Evolutionary conservation across 1,284 basidiomycete species (phyloP).

Genomic region (Thecaphora thlaspeos): DNA sequence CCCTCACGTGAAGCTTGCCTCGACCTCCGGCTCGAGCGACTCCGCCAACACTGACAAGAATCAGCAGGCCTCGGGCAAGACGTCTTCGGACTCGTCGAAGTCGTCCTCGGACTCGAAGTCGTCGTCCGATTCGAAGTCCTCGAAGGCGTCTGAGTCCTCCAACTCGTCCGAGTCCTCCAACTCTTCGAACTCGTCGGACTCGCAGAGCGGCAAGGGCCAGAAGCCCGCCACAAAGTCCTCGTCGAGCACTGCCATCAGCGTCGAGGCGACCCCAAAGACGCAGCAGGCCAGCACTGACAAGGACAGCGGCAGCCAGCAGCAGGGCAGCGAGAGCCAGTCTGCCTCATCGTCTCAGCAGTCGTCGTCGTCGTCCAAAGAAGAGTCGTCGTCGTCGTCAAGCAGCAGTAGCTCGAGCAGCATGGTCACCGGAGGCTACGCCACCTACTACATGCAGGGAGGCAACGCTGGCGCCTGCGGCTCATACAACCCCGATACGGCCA

Average conservation of each 20-base stretch:
- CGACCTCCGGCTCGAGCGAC: too few relatives aligned
- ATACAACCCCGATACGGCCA: conserved; percentile 37
- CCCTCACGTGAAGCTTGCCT: conserved; percentile 2
- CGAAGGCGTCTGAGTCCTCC: conserved; percentile 5
- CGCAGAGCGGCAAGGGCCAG: too few relatives aligned
- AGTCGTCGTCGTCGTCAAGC: conserved; percentile 3
- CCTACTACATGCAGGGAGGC: conserved; percentile 49
- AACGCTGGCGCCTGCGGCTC: conserved; percentile 54
- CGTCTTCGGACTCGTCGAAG: too few relatives aligned
- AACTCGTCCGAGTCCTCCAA: conserved; percentile 2
- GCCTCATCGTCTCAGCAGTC: background rate
- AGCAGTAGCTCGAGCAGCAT: conserved; percentile 9
- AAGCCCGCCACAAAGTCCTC: background rate
- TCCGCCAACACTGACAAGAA: too few relatives aligned
- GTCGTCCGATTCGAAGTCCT: too few relatives aligned
- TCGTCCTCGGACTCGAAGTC: too few relatives aligned
- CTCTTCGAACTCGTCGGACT: conserved; percentile 4
- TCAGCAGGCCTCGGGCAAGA: too few relatives aligned
- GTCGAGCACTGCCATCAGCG: conserved; percentile 1
- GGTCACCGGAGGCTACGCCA: conserved; percentile 37
- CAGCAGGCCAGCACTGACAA: conserved; percentile 1
- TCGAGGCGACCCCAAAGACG: conserved; percentile 3
- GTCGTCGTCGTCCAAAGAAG: conserved; percentile 4
- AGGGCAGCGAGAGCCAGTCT: background rate
- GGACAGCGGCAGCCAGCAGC: background rate